Base-by-base conservation (phyloP, 371 early-diverging fungal genomes). In the Mucor saturninus region DNA sequence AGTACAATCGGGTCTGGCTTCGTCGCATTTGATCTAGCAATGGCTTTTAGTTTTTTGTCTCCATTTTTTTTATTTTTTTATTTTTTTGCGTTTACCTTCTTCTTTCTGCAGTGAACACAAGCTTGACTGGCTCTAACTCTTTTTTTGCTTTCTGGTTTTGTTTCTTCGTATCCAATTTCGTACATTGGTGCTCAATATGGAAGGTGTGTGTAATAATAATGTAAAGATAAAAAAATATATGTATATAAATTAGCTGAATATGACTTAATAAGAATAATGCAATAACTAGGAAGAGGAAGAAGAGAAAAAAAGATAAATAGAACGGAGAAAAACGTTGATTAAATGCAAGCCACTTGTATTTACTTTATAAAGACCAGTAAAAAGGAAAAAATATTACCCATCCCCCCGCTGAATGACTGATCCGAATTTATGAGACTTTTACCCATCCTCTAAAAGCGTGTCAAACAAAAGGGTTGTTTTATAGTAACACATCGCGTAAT, bases 61-160 rank as follows among this genome's bases (percentile, higher is more conserved):
- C 5, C 2, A n/a, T 4, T 43, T n/a, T 40, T 42, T n/a, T 43
- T 26, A 49, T 13, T 9, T 13, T 9, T 21, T 21, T 21, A 21
- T 21, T 21, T 21, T 21, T 21, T 21, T 54, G 69, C 50, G 71
- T 15, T 69, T 61, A 90, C 90, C 83, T 93, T 93, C 60, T 89
- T 89, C 71, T 89, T 89, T 58, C 88, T 76, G 75, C 94, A 94
- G n/a, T 83, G 76, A 52, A 89, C 87, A 69, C 94, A 94, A 14
- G 94, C 94, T 76, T 91, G 91, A 2, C 90, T 91, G 1, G 88
- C 85, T 57, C 93, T 73, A 56, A 87, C 85, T 43, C 91, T 79
- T 64, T 89, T 90, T 52, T 65, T 75, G 21, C 54, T 61, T 13
- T 52, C 46, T 28, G 26, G 39, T 48, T 49, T 10, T 32, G 35